Conservation (phyloP, 129 eudicot species). For the Artemisia argyi region DNA sequence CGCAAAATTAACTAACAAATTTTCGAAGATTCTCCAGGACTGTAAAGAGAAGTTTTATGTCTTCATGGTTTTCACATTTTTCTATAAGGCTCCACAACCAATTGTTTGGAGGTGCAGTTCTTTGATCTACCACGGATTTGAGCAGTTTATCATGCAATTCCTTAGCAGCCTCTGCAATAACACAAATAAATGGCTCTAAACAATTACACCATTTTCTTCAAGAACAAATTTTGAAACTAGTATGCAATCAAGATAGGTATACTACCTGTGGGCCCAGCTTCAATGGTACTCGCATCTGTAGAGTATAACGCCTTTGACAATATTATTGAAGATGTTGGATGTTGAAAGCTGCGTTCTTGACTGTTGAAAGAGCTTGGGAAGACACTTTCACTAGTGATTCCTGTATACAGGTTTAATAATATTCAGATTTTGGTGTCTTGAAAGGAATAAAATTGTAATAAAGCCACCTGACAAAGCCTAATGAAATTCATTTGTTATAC, state of each 20-base stretch:
- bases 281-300: constrained; percentile 41
- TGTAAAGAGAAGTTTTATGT: constrained; percentile 69
- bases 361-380: constrained; percentile 7
- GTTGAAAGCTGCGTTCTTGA: constrained; percentile 14
- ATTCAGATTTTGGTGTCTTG: constrained; percentile 2
- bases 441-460: neutral
- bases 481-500: neutral
- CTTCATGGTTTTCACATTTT: constrained; percentile 67
- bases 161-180: constrained; percentile 65
- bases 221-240: constrained; percentile 2
- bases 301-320: constrained; percentile 48
- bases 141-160: constrained; percentile 69
- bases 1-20: constrained; percentile 61
- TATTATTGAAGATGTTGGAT: constrained; percentile 27
- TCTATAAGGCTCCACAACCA: constrained; percentile 75
- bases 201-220: neutral
- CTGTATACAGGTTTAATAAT: constrained; percentile 21
- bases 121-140: constrained; percentile 51
- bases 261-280: constrained; percentile 45
- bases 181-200: constrained; percentile 13
- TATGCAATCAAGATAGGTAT: neutral
- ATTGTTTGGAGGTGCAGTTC: constrained; percentile 86
- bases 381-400: constrained; percentile 9
- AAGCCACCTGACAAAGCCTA: neutral
- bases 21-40: constrained; percentile 68